Percentiles rank a stretch among this genome's conserved stretches.
Evolutionary conservation across 202 grass and related monocot genomes (phyloP).

Genomic region (Tripidium arundinaceum): DNA sequence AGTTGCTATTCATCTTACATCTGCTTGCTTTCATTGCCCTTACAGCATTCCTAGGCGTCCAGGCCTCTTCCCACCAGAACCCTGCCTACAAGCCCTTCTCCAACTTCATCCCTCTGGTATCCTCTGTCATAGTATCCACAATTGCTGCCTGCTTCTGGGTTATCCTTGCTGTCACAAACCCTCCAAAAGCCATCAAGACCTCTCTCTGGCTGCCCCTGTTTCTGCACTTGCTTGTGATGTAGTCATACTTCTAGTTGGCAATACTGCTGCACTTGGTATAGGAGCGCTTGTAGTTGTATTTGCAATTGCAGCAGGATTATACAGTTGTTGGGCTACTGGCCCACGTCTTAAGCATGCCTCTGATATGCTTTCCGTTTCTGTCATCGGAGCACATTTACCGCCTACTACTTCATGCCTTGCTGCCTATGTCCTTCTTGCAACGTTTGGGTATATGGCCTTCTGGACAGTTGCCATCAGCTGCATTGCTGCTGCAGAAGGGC

Average conservation of each 20-base stretch:
- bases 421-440: conserved; percentile 37
- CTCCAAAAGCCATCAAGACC: conserved; percentile 61
- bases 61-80: conserved; percentile 50
- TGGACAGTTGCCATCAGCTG: conserved; percentile 78
- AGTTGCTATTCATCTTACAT: conserved; percentile 65
- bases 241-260: conserved; percentile 62
- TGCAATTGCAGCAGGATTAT: conserved; percentile 52
- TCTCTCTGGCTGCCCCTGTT: conserved; percentile 71
- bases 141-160: conserved; percentile 56
- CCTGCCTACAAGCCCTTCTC: conserved; percentile 50
- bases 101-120: conserved; percentile 63
- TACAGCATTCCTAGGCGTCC: conserved; percentile 56
- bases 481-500: conserved; percentile 53
- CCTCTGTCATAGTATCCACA: conserved; percentile 59
- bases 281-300: conserved; percentile 54
- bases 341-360: conserved; percentile 65
- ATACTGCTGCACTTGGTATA: conserved; percentile 50
- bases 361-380: conserved; percentile 55
- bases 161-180: conserved; percentile 50
- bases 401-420: conserved; percentile 29
- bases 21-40: conserved; percentile 57
- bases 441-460: conserved; percentile 57
- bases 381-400: conserved; percentile 43
- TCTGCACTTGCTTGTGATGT: conserved; percentile 48
- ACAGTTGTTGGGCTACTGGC: conserved; percentile 75